Percentiles rank a stretch among this genome's conserved stretches.
Conservation (phyloP, 2,329 filamentous ascomycete genomes). For the Microsporum ferrugineum region DNA sequence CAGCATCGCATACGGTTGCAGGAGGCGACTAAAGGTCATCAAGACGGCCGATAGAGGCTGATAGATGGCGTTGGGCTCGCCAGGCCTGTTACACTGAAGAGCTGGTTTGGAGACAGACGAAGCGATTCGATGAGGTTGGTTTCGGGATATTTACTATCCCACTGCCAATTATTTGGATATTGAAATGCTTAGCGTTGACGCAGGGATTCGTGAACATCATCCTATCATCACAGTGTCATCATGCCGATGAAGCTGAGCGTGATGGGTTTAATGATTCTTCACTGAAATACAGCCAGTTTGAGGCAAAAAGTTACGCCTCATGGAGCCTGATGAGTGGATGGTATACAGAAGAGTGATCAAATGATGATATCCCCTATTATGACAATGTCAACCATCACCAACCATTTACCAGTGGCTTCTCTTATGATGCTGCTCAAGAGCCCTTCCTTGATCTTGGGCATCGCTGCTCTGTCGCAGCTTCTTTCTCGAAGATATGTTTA, state of each 20-base stretch:
- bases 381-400: neutral
- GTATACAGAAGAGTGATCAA: neutral
- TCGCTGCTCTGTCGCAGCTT: constrained; percentile 1
- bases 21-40: neutral
- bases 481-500: neutral
- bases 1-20: neutral
- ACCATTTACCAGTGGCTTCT: neutral
- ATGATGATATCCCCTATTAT: neutral
- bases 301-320: neutral
- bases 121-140: too few relatives aligned
- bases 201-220: neutral
- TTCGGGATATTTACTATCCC: too few relatives aligned
- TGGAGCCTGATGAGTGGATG: neutral
- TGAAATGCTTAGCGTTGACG: neutral
- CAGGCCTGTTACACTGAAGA: too few relatives aligned
- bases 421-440: neutral
- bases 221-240: neutral
- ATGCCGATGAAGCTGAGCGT: neutral
- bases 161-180: too few relatives aligned
- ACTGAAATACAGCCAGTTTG: too few relatives aligned
- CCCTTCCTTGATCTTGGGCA: neutral
- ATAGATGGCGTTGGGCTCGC: neutral
- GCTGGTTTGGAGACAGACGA: too few relatives aligned
- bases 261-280: neutral
- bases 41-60: neutral